Conservation (phyloP, 495 filamentous ascomycete species). For the Pyrenula massariospora region DNA sequence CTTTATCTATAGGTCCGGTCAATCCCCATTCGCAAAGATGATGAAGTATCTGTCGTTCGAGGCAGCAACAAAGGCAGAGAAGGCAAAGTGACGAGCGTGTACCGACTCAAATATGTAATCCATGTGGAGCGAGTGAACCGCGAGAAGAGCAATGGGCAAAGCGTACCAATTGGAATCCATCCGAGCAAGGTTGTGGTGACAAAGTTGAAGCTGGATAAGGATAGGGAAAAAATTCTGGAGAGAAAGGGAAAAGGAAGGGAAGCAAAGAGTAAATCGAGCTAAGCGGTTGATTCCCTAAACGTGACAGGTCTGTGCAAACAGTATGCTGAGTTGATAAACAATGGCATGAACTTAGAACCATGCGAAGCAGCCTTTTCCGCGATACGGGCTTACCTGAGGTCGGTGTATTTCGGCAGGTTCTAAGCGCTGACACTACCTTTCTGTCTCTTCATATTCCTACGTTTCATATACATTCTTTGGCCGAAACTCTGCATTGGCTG, state of each 20-base stretch:
- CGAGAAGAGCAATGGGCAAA: slow-evolving; percentile 91
- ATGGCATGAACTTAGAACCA: neutral
- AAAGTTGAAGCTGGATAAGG: slow-evolving; percentile 97
- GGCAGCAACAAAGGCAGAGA: slow-evolving; percentile 90
- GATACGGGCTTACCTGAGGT: neutral
- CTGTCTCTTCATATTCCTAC: neutral
- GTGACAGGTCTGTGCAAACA: too few species aligned
- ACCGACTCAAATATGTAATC: slow-evolving; percentile 94
- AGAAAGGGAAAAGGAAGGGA: slow-evolving; percentile 69
- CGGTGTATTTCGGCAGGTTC: neutral
- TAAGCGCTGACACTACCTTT: neutral
- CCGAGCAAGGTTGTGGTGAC: slow-evolving; percentile 91
- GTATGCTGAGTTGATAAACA: neutral
- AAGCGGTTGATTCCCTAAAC: too few species aligned
- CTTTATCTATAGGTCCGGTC: slow-evolving; percentile 60
- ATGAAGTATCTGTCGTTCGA: slow-evolving; percentile 82
- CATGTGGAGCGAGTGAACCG: slow-evolving; percentile 85
- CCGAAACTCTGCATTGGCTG: too few species aligned
- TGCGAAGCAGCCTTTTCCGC: neutral
- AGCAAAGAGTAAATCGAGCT: slow-evolving; percentile 26
- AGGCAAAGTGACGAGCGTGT: slow-evolving; percentile 88
- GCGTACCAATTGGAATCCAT: slow-evolving; percentile 76
- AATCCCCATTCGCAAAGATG: slow-evolving; percentile 96
- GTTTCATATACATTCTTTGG: too few species aligned
- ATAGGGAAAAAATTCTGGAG: slow-evolving; percentile 88